Conservation (phyloP, 176 grass and related monocot genomes). For the Triticum aestivum region DNA sequence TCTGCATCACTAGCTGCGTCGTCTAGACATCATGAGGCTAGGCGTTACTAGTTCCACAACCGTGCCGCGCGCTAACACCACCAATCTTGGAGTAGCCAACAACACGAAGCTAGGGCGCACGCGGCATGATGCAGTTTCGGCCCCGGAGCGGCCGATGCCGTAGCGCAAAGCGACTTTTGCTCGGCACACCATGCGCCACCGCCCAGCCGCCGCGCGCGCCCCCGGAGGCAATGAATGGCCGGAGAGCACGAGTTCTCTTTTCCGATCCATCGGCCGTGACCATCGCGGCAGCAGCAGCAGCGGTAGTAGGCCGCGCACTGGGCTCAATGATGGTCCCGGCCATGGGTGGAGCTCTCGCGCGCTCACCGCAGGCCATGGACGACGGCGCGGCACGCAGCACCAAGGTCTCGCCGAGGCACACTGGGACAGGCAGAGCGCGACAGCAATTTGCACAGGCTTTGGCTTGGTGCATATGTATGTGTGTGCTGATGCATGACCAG, state of each 20-base stretch:
- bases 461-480: slow-evolving; percentile 35
- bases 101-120: neutral
- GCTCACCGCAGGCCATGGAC: neutral
- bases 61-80: neutral
- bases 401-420: neutral
- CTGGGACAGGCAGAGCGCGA: neutral
- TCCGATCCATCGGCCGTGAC: neutral
- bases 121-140: slow-evolving; percentile 29
- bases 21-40: neutral
- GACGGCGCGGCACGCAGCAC: no score
- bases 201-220: neutral
- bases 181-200: slow-evolving; percentile 9
- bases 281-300: neutral
- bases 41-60: neutral
- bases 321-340: slow-evolving; percentile 60
- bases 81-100: no score
- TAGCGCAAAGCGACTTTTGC: slow-evolving; percentile 34
- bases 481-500: slow-evolving; percentile 10
- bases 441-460: slow-evolving; percentile 43
- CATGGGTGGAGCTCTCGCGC: slow-evolving; percentile 18
- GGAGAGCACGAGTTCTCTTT: slow-evolving; percentile 39
- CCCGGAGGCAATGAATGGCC: slow-evolving; percentile 56
- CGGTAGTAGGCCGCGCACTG: neutral
- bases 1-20: neutral
- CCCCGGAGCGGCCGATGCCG: neutral